A percentile compares a stretch with the other conserved stretches of the same genome.
Conservation (phyloP, 768 basidiomycete genomes). For the Infundibulicybe gibba region DNA sequence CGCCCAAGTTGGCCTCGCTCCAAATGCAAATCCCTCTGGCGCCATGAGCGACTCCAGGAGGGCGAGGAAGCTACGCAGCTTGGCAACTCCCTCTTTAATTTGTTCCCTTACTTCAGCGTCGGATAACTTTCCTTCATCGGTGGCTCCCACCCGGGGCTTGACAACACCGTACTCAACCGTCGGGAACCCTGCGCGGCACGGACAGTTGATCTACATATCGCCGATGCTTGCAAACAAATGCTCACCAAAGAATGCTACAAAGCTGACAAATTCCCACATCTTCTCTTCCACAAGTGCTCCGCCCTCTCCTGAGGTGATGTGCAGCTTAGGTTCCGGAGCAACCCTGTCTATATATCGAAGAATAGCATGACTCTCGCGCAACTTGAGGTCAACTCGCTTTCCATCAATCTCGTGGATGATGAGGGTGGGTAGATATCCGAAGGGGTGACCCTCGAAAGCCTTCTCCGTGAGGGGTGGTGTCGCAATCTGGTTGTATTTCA, state of each 20-base stretch:
- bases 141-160: conserved; percentile 24
- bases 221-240: background rate
- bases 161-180: conserved; percentile 23
- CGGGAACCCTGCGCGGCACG: conserved; percentile 18
- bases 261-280: conserved; percentile 30
- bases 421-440: conserved; percentile 27
- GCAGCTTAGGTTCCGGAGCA: conserved; percentile 22
- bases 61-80: conserved; percentile 17
- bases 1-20: conserved; percentile 23
- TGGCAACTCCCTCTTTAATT: conserved; percentile 14
- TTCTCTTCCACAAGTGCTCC: conserved; percentile 21
- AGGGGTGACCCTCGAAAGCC: conserved; percentile 22
- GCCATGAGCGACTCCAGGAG: conserved; percentile 22
- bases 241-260: conserved; percentile 25
- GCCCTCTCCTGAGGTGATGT: conserved; percentile 10
- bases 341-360: conserved; percentile 25
- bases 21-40: conserved; percentile 20
- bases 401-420: conserved; percentile 21
- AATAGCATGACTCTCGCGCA: conserved; percentile 29
- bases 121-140: conserved; percentile 18
- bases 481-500: conserved; percentile 18
- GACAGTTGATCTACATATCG: background rate
- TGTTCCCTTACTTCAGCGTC: conserved; percentile 15
- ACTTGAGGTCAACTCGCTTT: conserved; percentile 15
- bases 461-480: conserved; percentile 15